Conservation (phyloP, 768 basidiomycete genomes). For the Mycena amicta region DNA sequence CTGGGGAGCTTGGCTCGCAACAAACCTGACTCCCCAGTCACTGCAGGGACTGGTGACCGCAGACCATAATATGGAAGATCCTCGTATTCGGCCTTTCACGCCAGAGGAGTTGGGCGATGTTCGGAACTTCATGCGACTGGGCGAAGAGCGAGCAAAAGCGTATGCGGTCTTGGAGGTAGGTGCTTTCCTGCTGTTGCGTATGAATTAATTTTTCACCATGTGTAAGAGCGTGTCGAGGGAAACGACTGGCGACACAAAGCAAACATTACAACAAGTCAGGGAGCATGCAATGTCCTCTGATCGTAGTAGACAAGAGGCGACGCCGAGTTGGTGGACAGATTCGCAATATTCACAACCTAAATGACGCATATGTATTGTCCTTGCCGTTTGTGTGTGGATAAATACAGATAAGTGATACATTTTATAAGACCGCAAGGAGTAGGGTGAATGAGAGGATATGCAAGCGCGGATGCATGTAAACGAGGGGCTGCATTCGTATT, state of each 20-base stretch:
- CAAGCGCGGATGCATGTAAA: constrained; percentile 9
- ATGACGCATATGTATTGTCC: neutral
- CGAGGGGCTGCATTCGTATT: constrained; percentile 46
- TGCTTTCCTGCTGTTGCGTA: neutral
- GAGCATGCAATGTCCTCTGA: neutral
- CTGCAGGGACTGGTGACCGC: constrained; percentile 19
- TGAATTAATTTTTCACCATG: neutral
- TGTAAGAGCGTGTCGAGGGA: neutral
- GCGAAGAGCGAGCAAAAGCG: constrained; percentile 2
- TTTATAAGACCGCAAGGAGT: constrained; percentile 21
- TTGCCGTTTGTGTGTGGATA: neutral
- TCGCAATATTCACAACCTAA: constrained; percentile 28
- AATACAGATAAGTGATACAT: constrained; percentile 21
- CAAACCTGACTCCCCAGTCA: constrained; percentile 19
- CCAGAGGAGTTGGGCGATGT: constrained; percentile 29
- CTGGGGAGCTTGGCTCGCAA: neutral
- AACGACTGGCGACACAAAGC: constrained; percentile 11
- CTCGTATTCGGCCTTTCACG: constrained; percentile 38
- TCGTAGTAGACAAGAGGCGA: constrained; percentile 21
- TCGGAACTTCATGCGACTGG: constrained; percentile 26
- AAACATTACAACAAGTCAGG: constrained; percentile 18
- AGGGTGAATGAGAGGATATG: constrained; percentile 14
- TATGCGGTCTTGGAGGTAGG: constrained; percentile 6
- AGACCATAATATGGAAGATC: constrained; percentile 33
- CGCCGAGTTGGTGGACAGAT: constrained; percentile 34